Conservation (phyloP, 2,329 filamentous ascomycete genomes). For the Nigrospora osmanthi region DNA sequence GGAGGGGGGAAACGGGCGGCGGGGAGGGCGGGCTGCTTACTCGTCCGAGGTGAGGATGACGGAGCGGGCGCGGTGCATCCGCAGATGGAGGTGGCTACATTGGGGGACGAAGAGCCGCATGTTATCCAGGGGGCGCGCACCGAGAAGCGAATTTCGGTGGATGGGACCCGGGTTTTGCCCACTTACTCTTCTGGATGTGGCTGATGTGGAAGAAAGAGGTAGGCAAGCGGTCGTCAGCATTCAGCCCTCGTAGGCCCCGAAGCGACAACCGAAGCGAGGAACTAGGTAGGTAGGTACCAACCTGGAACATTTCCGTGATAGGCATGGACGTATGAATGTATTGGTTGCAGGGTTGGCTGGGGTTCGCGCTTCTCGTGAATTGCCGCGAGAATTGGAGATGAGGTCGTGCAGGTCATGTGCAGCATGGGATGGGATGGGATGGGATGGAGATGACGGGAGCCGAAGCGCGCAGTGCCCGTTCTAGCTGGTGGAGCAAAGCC, state of each 20-base stretch:
- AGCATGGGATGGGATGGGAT: no score
- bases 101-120: conserved; percentile 33
- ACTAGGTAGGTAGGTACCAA: no score
- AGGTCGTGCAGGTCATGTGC: no score
- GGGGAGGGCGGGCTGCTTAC: conserved; percentile 27
- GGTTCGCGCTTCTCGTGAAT: no score
- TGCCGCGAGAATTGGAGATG: no score
- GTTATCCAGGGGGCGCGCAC: conserved; percentile 8
- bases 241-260: neutral
- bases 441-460: no score
- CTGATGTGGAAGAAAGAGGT: conserved; percentile 6
- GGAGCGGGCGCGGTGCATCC: conserved; percentile 75
- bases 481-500: no score
- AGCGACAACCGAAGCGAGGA: neutral
- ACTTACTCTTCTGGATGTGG: conserved; percentile 20
- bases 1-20: no score
- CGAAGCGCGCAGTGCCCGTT: no score
- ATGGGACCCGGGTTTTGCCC: neutral
- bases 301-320: neutral
- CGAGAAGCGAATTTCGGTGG: conserved; percentile 1
- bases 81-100: conserved; percentile 68
- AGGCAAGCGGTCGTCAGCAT: no score
- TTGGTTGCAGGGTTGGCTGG: no score
- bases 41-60: conserved; percentile 76
- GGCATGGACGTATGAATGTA: no score